Conservation (phyloP, 768 basidiomycete genomes). For the Naganishia kalamii region DNA sequence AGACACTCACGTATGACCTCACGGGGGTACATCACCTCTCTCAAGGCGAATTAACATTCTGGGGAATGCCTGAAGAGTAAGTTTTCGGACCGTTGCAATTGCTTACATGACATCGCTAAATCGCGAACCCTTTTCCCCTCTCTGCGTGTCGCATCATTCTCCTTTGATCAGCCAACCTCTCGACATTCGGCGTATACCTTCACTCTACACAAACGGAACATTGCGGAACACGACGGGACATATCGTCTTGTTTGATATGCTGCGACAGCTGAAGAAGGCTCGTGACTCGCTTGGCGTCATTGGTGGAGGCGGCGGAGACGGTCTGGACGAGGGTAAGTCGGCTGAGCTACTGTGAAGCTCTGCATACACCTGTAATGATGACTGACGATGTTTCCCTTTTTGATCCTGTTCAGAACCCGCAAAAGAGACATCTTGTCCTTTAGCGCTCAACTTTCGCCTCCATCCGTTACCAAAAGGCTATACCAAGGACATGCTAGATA, state of each 20-base stretch:
- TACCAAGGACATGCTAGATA: conserved; percentile 26
- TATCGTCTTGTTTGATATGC: conserved; percentile 38
- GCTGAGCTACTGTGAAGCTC: not conserved
- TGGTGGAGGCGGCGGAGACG: not conserved
- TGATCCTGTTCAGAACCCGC: not conserved
- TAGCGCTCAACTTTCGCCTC: conserved; percentile 34
- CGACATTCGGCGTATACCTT: conserved; percentile 39
- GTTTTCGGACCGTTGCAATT: not conserved
- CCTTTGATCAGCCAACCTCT: conserved; percentile 24
- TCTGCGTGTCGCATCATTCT: not conserved
- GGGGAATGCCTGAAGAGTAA: conserved; percentile 36
- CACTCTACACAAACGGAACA: conserved; percentile 21
- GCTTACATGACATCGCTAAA: not conserved
- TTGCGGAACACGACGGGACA: conserved; percentile 26
- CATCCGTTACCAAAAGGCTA: conserved; percentile 31
- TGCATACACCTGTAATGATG: not conserved
- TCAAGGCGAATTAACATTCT: conserved; percentile 40
- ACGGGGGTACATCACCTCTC: conserved; percentile 38
- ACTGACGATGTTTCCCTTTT: not conserved
- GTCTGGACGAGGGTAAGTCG: not conserved
- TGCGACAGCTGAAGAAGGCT: conserved; percentile 33
- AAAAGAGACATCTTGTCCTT: conserved; percentile 28
- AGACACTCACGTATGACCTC: conserved; percentile 35
- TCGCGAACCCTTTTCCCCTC: not conserved
- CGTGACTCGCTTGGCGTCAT: conserved; percentile 6